Evolutionary conservation across 192 early-diverging fungal species (phyloP).

Genomic region (Gigaspora rosea): DNA sequence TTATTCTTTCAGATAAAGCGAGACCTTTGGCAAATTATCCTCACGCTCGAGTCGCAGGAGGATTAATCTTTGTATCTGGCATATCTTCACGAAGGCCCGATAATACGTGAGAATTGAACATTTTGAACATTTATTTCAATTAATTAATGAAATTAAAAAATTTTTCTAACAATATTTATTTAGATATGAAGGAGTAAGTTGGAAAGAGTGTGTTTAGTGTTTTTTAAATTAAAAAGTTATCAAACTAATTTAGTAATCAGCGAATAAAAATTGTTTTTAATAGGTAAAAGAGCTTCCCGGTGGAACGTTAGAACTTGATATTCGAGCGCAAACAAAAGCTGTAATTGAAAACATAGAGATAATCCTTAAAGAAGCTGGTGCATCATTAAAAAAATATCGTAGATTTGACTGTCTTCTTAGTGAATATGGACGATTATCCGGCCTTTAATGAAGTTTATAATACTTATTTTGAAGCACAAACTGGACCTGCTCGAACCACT

Average conservation of each 20-base stretch:
- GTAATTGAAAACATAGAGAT: slow-evolving; percentile 66
- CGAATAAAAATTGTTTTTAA: background rate
- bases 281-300: slow-evolving; percentile 50
- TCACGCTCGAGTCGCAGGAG: slow-evolving; percentile 57
- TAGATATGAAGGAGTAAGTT: slow-evolving; percentile 27
- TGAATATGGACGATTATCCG: slow-evolving; percentile 67
- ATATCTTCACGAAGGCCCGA: slow-evolving; percentile 59
- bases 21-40: slow-evolving; percentile 68
- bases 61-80: slow-evolving; percentile 63
- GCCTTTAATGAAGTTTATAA: slow-evolving; percentile 72
- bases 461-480: slow-evolving; percentile 58
- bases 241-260: too few relatives aligned
- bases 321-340: slow-evolving; percentile 62
- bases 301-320: slow-evolving; percentile 59
- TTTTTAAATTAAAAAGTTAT: background rate
- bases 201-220: too few relatives aligned
- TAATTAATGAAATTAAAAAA: too few relatives aligned
- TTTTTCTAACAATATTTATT: background rate
- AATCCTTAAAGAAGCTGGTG: slow-evolving; percentile 53
- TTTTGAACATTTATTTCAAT: too few relatives aligned
- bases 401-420: slow-evolving; percentile 73
- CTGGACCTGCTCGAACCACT: slow-evolving; percentile 63
- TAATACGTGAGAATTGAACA: slow-evolving; percentile 48
- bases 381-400: slow-evolving; percentile 59
- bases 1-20: slow-evolving; percentile 54